Evolutionary conservation across 441 rosid species (phyloP).

Genomic region (Viola pubescens): DNA sequence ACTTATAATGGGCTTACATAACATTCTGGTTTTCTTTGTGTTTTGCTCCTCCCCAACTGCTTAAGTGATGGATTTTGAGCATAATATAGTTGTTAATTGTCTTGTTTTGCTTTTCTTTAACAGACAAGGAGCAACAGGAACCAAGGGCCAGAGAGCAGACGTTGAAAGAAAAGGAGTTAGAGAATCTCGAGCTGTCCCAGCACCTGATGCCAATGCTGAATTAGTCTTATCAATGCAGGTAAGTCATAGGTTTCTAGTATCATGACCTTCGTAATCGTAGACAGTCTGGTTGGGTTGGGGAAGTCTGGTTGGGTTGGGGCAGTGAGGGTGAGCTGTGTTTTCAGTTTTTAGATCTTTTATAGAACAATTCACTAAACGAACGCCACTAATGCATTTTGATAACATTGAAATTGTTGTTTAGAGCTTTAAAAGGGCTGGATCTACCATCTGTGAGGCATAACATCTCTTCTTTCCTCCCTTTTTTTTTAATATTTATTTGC

Average conservation of each 20-base stretch:
- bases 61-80: neutral
- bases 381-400: neutral
- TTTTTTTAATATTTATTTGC: neutral
- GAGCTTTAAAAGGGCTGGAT: neutral
- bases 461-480: neutral
- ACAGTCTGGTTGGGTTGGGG: neutral
- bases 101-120: conserved; percentile 13
- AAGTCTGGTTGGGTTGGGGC: neutral
- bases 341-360: too few relatives aligned
- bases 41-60: neutral
- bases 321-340: too few relatives aligned
- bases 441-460: neutral
- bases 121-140: conserved; percentile 57
- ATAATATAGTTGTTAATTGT: conserved; percentile 4
- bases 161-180: conserved; percentile 63
- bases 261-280: too few relatives aligned
- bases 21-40: conserved; percentile 3
- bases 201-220: conserved; percentile 99
- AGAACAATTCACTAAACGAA: too few relatives aligned
- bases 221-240: conserved; percentile 84
- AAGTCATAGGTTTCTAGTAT: neutral
- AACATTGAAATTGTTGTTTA: neutral
- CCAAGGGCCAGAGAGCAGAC: conserved; percentile 58
- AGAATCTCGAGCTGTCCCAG: conserved; percentile 88
- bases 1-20: neutral